These are phyloP conservation scores for Lophiostoma macrostomum DNA, from an alignment of 495 filamentous ascomycete species.

Conservation along the genomic window DNA sequence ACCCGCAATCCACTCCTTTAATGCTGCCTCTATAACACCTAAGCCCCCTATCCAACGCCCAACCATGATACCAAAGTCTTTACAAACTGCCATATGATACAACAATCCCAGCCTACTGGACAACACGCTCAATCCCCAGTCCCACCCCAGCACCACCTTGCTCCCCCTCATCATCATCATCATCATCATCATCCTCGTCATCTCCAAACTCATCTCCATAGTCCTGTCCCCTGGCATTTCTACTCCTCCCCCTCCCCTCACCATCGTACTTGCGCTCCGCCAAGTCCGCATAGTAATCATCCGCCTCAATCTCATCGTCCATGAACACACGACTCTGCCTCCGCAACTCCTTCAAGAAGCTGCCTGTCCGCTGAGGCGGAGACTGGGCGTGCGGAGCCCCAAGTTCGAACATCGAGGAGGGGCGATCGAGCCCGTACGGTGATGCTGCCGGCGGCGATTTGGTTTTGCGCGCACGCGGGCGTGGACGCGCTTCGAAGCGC, in stretches of 20 bases:
- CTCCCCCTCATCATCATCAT: conserved; percentile 1
- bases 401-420: conserved; percentile 22
- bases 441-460: neutral
- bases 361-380: conserved; percentile 37
- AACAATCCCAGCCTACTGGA: too few relatives aligned
- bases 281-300: neutral
- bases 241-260: neutral
- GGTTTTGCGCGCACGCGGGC: neutral
- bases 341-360: conserved; percentile 57
- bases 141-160: neutral
- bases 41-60: too few relatives aligned
- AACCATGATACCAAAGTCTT: too few relatives aligned
- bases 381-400: conserved; percentile 30
- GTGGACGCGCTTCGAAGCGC: neutral
- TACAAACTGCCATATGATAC: too few relatives aligned
- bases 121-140: neutral
- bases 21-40: too few relatives aligned
- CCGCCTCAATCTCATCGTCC: conserved; percentile 43
- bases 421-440: neutral
- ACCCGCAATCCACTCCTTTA: too few relatives aligned
- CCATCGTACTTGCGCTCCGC: neutral
- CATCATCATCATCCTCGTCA: conserved; percentile 5
- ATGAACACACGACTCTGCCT: conserved; percentile 63
- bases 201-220: conserved; percentile 8
- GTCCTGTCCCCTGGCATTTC: neutral